These are phyloP conservation scores for Anthracocystis panici-leucophaei DNA, from an alignment of 1,284 basidiomycete species.

Conservation along the genomic window DNA sequence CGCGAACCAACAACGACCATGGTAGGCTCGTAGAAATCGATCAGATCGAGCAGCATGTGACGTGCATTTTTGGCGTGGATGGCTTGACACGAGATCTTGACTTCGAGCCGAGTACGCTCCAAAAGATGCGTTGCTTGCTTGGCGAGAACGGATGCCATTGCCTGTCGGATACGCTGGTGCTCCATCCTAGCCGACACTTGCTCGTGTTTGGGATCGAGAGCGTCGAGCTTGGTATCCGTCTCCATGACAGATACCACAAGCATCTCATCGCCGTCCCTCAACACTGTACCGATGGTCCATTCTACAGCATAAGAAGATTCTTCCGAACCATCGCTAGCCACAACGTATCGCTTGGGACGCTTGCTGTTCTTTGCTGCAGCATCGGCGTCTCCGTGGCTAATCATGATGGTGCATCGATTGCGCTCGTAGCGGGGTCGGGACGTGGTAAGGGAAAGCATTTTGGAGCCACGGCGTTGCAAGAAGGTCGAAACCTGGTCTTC, in stretches of 20 bases:
- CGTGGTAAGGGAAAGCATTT: constrained; percentile 37
- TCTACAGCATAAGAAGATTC: constrained; percentile 65
- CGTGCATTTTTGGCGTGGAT: constrained; percentile 90
- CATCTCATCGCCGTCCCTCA: constrained; percentile 85
- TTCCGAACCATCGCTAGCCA: constrained; percentile 92
- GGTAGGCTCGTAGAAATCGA: constrained; percentile 89
- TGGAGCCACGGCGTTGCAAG: constrained; percentile 38
- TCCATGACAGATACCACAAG: constrained; percentile 84
- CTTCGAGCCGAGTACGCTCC: constrained; percentile 87
- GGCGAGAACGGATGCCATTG: constrained; percentile 82
- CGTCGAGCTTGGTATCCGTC: constrained; percentile 80
- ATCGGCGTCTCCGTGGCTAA: constrained; percentile 76
- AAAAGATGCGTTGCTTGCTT: constrained; percentile 88
- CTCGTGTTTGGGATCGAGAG: constrained; percentile 70
- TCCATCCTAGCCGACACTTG: constrained; percentile 82
- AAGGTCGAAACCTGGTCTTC: constrained; percentile 42
- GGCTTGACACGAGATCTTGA: constrained; percentile 89
- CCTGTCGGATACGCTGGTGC: constrained; percentile 93
- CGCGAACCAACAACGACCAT: constrained; percentile 96
- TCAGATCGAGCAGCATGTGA: constrained; percentile 89
- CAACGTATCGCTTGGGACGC: constrained; percentile 80
- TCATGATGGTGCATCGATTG: constrained; percentile 89
- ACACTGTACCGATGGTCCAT: constrained; percentile 88
- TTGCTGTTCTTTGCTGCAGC: constrained; percentile 71
- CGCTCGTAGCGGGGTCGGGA: constrained; percentile 83